Base-by-base conservation (phyloP, 2,329 filamentous ascomycete species). In the Colletotrichum sp. region DNA sequence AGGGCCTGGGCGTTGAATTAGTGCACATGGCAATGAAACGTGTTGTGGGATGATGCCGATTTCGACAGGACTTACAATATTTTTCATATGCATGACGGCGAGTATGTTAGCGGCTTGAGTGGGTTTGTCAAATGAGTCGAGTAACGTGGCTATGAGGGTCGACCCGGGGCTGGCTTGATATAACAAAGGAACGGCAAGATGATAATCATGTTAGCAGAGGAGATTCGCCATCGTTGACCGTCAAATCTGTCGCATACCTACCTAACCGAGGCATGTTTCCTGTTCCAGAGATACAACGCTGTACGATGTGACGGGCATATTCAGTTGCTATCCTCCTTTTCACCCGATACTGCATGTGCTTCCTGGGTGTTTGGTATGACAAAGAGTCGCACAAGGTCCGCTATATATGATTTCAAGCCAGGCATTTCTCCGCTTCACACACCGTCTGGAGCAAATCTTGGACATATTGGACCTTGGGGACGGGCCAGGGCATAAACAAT, bases 331-430 rank as follows among this genome's bases (percentile, higher is more conserved):
- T 21, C 44, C 44, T 21, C 2, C 44, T 21, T 21, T 52, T 52
- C 44, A 52, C 44, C 44, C 44, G 39, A 52, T 52, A 1, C n/a
- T 21, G 44, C 44, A 52, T 52, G 44, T 8, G 2, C n/a, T 0
- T 21, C n/a, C n/a, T 21, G n/a, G 44, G 6, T 21, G 2, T 2
- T 1, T 0, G 44, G n/a, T 21, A 4, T 21, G 4, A 52, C n/a
- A 21, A 21, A 0, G 0, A 52, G 44, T 21, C 44, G 3, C n/a
- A 52, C n/a, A 1, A 52, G 44, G 0, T 6, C 44, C 44, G 1
- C 12, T 0, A 3, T 52, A 52, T 52, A 0, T 21, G 0, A 21
- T 0, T 0, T 52, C 12, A 52, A 52, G 44, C n/a, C 44, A 52
- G 44, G n/a, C 44, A 52, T 5, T 52, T 1, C 4, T 12, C 1